Evolutionary conservation across 179 eudicot genomes (phyloP).

Genomic region (Dionaea muscipula): DNA sequence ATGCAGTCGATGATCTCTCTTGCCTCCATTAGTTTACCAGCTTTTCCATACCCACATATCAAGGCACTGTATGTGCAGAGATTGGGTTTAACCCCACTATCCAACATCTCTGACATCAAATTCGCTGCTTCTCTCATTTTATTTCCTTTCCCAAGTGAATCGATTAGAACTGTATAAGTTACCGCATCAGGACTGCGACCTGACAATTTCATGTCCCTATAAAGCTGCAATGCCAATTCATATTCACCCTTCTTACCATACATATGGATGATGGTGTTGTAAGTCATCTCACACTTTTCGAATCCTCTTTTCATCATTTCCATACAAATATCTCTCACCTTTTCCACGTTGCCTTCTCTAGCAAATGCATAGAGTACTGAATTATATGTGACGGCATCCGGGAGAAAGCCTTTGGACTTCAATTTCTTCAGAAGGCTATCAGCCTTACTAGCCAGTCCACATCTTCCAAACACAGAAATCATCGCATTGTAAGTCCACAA

Average conservation of each 20-base stretch:
- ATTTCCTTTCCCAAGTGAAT: conserved; percentile 78
- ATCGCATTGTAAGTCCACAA: conserved; percentile 96
- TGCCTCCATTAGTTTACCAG: conserved; percentile 63
- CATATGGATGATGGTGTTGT: conserved; percentile 92
- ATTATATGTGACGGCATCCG: conserved; percentile 95
- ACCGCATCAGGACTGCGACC: conserved; percentile 80
- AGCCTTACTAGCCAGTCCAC: conserved; percentile 64
- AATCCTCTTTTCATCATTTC: conserved; percentile 81
- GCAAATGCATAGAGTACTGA: conserved; percentile 80
- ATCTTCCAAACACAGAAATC: conserved; percentile 89
- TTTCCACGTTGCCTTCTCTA: conserved; percentile 68
- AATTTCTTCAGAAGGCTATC: conserved; percentile 50
- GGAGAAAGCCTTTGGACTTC: conserved; percentile 63
- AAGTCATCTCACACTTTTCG: conserved; percentile 83
- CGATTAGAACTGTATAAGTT: conserved; percentile 79
- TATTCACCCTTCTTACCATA: conserved; percentile 63
- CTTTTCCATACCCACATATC: conserved; percentile 93
- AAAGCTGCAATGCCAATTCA: conserved; percentile 55
- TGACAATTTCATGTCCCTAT: conserved; percentile 62
- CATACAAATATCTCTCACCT: conserved; percentile 53
- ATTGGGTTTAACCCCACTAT: conserved; percentile 67
- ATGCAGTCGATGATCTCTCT: conserved; percentile 68
- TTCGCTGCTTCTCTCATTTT: conserved; percentile 70
- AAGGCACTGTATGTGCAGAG: conserved; percentile 81
- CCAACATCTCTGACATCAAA: conserved; percentile 86